Base-by-base conservation (phyloP, 2,329 filamentous ascomycete species). In the Curvularia hawaiiensis region DNA sequence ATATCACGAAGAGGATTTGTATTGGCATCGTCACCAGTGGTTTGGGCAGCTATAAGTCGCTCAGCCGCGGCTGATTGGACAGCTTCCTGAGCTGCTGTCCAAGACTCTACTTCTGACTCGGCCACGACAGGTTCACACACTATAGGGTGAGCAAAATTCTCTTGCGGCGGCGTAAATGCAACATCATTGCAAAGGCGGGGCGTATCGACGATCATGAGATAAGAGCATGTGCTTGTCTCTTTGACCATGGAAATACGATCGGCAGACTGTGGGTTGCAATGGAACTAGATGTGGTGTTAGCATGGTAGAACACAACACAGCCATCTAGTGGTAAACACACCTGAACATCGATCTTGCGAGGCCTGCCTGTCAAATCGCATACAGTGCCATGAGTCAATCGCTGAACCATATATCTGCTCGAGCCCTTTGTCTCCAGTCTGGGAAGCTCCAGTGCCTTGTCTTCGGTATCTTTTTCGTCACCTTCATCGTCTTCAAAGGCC, bases 201-300 rank as follows among this genome's bases (percentile, higher is more conserved):
- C 0, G 93, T 97, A 73, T 96, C 90, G 61, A 97, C 86, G 31
- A 96, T 87, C 92, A 97, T 97, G 52, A 97, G 82, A 73, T 97
- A 97, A 12, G 91, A 87, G 78, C 93, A 97, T 11, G 92, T 97
- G 3, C 89, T 90, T 1, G 94, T 87, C 75, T 97, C 93, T 76
- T 97, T 97, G 77, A 97, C 96, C 87, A 91, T 92, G 43, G 89
- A 89, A 67, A 97, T 97, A 47, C 89, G 86, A 73, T 96, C 89
- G 46, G 80, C 82, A 3, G 85, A 85, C 48, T 90, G 88, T 0
- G 91, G 91, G 67, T 91, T 89, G 79, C 92, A 97, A 69, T 89
- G 87, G 64, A 88, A 89, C 76, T 89, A 31, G 14, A 20, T 8
- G 49, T 33, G 1, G 10, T 31, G 44, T 67, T 47, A 65, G 54